These are phyloP conservation scores for Haplographium delicatum DNA, from an alignment of 495 filamentous ascomycete genomes.

Conservation along the genomic window DNA sequence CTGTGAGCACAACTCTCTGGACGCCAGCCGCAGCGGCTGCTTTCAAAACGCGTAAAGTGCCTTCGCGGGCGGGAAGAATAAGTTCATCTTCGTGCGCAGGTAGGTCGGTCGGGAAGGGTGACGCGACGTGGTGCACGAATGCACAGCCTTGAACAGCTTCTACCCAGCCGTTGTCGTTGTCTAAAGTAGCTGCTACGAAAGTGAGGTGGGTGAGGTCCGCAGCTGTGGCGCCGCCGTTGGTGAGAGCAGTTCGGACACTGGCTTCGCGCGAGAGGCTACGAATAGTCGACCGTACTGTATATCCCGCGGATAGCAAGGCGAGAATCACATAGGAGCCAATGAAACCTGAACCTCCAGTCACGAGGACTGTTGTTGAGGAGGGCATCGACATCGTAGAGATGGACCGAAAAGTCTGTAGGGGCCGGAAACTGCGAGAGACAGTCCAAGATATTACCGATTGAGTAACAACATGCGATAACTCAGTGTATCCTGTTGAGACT, in stretches of 20 bases:
- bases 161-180: conserved; percentile 5
- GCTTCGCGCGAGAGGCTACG: conserved; percentile 12
- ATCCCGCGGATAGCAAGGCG: conserved; percentile 22
- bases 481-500: no score
- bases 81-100: conserved; percentile 5
- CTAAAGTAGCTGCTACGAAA: background rate
- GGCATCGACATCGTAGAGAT: no score
- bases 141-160: conserved; percentile 2
- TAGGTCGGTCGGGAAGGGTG: conserved; percentile 1
- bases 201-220: conserved; percentile 1
- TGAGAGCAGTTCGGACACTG: background rate
- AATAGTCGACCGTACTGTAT: conserved; percentile 22
- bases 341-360: conserved; percentile 31
- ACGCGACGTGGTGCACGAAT: conserved; percentile 5
- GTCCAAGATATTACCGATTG: no score
- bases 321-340: conserved; percentile 29
- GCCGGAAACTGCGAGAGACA: no score
- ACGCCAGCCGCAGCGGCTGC: background rate
- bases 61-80: conserved; percentile 9
- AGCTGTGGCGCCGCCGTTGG: background rate
- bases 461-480: no score
- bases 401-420: no score
- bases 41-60: conserved; percentile 7
- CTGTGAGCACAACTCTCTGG: conserved; percentile 4
- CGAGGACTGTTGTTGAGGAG: conserved; percentile 23